Base-by-base conservation (phyloP, 805 yeast genomes). In the Kockiozyma suomiensis region DNA sequence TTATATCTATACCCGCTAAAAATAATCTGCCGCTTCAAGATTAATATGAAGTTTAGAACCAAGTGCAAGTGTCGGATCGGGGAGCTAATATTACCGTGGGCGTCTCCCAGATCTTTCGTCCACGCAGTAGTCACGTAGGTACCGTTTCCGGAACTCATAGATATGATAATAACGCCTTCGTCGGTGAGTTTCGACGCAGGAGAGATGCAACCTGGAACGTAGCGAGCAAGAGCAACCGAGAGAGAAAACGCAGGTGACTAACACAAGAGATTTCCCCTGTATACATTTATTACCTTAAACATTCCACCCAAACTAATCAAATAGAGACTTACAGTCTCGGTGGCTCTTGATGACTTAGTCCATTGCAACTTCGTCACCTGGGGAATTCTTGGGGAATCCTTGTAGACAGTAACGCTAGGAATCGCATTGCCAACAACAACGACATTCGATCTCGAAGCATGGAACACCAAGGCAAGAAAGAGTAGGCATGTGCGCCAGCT, bases 61-160 rank as follows among this genome's bases (percentile, higher is more conserved):
- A 71, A 90, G 88, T 52, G 83, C 86, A 26, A 87, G 96, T 56
- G 77, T 74, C n/a, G 94, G 86, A 73, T 91, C 97, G 43, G 96
- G 90, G 65, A 90, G 78, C 76, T 74, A 28, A 62, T 60, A 45
- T 67, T 67, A 19, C 65, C 68, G 30, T 57, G 65, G 12, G 68
- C 70, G 13, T 55, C 59, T 15, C 66, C 53, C 33, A 76, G 61
- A 1, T 59, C 69, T 58, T 85, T 81, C 46, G 82, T 83, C 96
- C 96, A 91, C 0, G 94, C 92, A 68, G 83, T 81, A 70, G 85
- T 83, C 51, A 90, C 97, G 73, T 90, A 91, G 2, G 94, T 82
- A 72, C 91, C 97, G 74, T 91, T 91, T 50, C 89, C 96, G 19
- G 94, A 80, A 37, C 91, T 82, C 45, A 91, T 83, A 68, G 79